Evolutionary conservation across 768 basidiomycete species (phyloP).

Genomic region (Mycena vulgaris): DNA sequence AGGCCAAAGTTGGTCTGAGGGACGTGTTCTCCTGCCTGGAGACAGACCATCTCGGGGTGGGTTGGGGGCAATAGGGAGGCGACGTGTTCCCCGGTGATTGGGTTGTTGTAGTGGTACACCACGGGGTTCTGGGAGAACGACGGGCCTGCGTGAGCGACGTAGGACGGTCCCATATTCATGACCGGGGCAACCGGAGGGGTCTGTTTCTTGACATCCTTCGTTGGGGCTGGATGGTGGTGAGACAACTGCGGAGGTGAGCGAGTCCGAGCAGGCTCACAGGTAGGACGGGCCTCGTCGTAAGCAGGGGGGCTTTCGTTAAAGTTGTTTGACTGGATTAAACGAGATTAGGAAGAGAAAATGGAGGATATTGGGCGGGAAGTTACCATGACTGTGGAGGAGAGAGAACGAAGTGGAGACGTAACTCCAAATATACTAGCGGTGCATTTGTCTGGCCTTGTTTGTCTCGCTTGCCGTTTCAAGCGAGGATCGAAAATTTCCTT

Average conservation of each 20-base stretch:
- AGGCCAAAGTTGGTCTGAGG: conserved; percentile 76
- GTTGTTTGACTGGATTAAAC: conserved; percentile 24
- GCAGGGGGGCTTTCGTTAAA: conserved; percentile 63
- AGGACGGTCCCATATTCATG: conserved; percentile 26
- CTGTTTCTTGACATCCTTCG: conserved; percentile 40
- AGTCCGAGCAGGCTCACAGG: conserved; percentile 17
- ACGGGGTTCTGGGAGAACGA: conserved; percentile 46
- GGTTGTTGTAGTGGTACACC: conserved; percentile 81
- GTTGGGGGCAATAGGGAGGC: conserved; percentile 80
- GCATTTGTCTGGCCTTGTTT: background rate
- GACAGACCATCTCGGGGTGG: conserved; percentile 88
- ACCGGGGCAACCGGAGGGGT: conserved; percentile 3
- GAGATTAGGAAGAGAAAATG: background rate
- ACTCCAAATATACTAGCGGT: conserved; percentile 16
- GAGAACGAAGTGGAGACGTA: background rate
- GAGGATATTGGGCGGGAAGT: background rate
- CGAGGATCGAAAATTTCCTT: conserved; percentile 11
- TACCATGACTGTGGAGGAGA: conserved; percentile 28
- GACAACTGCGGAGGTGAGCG: background rate
- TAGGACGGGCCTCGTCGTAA: conserved; percentile 58
- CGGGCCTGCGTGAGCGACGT: conserved; percentile 47
- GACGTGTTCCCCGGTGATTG: conserved; percentile 68
- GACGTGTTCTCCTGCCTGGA: conserved; percentile 83
- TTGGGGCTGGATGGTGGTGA: conserved; percentile 15
- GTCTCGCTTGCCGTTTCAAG: background rate